Base-by-base conservation (phyloP, 2,329 filamentous ascomycete species). In the Teratosphaeriaceae sp. region DNA sequence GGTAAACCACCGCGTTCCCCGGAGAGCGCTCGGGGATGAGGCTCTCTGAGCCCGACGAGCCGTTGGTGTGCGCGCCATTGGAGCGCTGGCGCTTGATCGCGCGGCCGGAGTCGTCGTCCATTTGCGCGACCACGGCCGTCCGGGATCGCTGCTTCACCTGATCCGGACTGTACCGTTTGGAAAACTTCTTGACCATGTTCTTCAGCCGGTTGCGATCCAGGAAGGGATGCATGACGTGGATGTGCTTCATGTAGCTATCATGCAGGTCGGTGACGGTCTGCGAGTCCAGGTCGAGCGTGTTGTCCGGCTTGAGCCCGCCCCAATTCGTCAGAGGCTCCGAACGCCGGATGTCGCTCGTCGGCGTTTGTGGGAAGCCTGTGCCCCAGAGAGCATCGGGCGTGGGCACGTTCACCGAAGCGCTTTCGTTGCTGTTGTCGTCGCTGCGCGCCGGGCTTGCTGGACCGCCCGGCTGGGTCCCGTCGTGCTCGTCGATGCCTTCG, bases 1-100 rank as follows among this genome's bases (percentile, higher is more conserved):
- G 72, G 2, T 96, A 73, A 1, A 96, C 78, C 27, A 97, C 74
- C 0, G 88, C 88, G 52, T 86, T 94, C 41, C 81, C 76, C 13
- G 92, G 80, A 6, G 84, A 87, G 41, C 82, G 73, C 51, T 75
- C 76, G 2, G 79, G 36, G 3, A n/a, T 20, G 8, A 3, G 13
- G 42, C 30, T 51, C 52, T 41, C 42, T 40, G 11, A 39, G 38
- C 31, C 38, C 21, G 11, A 50, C 40, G 38, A 40, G 20, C 12
- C 44, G n/a, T 22, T 33, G 24, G 35, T 27, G 8, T 45, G 43
- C 2, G 51, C 53, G 5, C 59, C 60, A 29, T 58, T 58, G 11
- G 57, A 59, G 20, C 57, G 51, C 39, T 59, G 59, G 29, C 60
- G 49, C 42, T 62, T 62, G 33, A 53, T 19, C 8, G 59, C 52